These are phyloP conservation scores for Clarireedia homoeocarpa DNA, from an alignment of 2,329 filamentous ascomycete genomes.

Conservation along the genomic window DNA sequence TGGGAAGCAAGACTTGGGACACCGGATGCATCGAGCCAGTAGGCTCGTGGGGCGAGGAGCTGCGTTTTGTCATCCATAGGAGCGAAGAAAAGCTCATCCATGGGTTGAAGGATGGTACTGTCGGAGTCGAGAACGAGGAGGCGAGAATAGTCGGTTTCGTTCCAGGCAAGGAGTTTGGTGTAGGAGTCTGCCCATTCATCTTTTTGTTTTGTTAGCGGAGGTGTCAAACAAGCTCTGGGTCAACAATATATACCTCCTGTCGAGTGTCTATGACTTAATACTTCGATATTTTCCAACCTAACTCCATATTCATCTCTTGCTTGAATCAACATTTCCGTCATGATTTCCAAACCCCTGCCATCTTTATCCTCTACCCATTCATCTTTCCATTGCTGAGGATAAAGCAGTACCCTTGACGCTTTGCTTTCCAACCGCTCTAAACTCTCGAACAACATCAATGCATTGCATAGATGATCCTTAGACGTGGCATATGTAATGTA, in stretches of 20 bases:
- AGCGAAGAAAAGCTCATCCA: conserved; percentile 55
- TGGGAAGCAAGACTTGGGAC: conserved; percentile 42
- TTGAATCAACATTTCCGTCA: conserved; percentile 29
- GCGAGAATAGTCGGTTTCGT: conserved; percentile 49
- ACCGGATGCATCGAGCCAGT: conserved; percentile 43
- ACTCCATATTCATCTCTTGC: conserved; percentile 39
- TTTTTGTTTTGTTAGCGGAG: neutral
- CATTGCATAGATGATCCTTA: conserved; percentile 41
- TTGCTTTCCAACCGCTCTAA: conserved; percentile 35
- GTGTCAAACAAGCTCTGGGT: too few relatives aligned
- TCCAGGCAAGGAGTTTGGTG: conserved; percentile 63
- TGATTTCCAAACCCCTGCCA: conserved; percentile 26
- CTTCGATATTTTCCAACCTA: conserved; percentile 35
- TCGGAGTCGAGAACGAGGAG: conserved; percentile 21
- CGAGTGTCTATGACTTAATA: conserved; percentile 32
- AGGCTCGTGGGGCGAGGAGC: conserved; percentile 46
- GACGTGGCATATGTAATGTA: conserved; percentile 44
- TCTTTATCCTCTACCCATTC: conserved; percentile 29
- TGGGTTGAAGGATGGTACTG: conserved; percentile 30
- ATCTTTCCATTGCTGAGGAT: conserved; percentile 28
- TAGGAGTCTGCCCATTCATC: conserved; percentile 36
- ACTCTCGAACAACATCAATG: conserved; percentile 42
- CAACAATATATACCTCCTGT: conserved; percentile 30
- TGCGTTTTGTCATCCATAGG: conserved; percentile 40
- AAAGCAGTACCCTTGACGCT: conserved; percentile 40